phyloP scores from a whole-genome alignment of 768 basidiomycete species.

The Myochromella boudieri region DNA sequence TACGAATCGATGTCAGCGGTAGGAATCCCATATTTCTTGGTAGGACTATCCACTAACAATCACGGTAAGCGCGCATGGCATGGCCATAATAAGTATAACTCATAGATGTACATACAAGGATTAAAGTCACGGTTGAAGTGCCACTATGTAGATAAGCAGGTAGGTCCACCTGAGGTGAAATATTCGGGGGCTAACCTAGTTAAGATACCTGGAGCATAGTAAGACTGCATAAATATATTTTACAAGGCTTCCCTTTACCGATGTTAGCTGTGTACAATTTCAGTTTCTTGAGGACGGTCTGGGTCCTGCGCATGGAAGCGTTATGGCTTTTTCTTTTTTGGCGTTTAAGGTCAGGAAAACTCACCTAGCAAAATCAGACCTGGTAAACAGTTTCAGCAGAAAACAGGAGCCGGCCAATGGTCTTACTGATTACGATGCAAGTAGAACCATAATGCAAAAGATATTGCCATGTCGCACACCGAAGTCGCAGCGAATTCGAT shows the following conservation, averaged over 20 bases:
- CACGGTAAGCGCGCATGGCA: background rate
- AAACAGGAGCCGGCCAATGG: no score
- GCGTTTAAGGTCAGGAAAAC: no score
- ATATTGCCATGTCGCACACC: slow-evolving; percentile 11
- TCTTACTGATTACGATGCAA: slow-evolving; percentile 8
- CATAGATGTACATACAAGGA: slow-evolving; percentile 1
- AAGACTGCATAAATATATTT: no score
- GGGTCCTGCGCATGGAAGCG: background rate
- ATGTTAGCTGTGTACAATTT: slow-evolving; percentile 12
- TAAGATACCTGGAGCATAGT: slow-evolving; percentile 10
- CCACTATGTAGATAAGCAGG: background rate
- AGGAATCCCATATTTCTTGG: slow-evolving; percentile 13
- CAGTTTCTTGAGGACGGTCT: slow-evolving; percentile 11
- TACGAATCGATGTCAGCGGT: slow-evolving; percentile 10
- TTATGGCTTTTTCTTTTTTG: no score
- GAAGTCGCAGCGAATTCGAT: slow-evolving; percentile 13
- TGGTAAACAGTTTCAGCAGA: background rate
- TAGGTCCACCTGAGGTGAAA: background rate
- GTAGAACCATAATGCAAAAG: slow-evolving; percentile 8
- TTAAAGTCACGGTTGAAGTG: slow-evolving; percentile 9
- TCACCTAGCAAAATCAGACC: slow-evolving; percentile 11
- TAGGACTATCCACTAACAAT: slow-evolving; percentile 5
- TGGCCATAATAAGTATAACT: no score
- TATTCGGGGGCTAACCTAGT: slow-evolving; percentile 8
- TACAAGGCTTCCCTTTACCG: no score